phyloP scores from a whole-genome alignment of 2,329 filamentous ascomycete genomes.

The Pseudogymnoascus destructans region DNA sequence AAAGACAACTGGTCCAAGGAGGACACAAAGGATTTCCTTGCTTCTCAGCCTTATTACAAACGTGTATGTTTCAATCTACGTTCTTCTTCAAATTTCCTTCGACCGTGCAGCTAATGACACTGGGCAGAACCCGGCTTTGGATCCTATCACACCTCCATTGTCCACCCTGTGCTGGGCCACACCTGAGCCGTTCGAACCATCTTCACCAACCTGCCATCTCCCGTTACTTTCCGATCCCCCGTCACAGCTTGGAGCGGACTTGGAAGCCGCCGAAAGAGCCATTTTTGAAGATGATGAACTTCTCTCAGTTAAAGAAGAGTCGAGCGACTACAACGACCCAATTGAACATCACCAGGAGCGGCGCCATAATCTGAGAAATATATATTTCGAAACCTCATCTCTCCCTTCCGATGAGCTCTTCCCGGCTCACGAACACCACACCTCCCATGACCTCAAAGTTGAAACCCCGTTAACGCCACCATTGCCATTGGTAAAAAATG shows the following conservation, averaged over 20 bases:
- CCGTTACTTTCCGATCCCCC: constrained; percentile 13
- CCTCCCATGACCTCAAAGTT: constrained; percentile 19
- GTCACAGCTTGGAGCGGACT: constrained; percentile 14
- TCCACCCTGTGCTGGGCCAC: constrained; percentile 15
- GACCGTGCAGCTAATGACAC: not conserved
- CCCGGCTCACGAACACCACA: constrained; percentile 8
- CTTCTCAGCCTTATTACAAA: constrained; percentile 14
- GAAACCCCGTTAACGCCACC: constrained; percentile 23
- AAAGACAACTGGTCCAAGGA: constrained; percentile 17
- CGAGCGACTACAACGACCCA: not conserved
- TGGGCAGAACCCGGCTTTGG: constrained; percentile 15
- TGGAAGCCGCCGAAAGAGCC: constrained; percentile 19
- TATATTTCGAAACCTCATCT: not conserved
- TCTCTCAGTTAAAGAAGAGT: not conserved
- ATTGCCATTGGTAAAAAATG: constrained; percentile 15
- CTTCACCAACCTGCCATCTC: constrained; percentile 13
- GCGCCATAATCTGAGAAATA: not conserved
- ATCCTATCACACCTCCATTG: constrained; percentile 24
- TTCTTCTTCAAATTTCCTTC: not conserved
- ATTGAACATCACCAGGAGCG: not conserved
- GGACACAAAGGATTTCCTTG: constrained; percentile 18
- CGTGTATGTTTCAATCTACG: constrained; percentile 14
- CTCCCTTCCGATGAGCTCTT: not conserved
- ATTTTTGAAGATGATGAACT: constrained; percentile 23
- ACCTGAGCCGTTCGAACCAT: constrained; percentile 18